These are phyloP conservation scores for Phlebopus sp. DNA, from an alignment of 1,284 basidiomycete genomes.

Conservation along the genomic window DNA sequence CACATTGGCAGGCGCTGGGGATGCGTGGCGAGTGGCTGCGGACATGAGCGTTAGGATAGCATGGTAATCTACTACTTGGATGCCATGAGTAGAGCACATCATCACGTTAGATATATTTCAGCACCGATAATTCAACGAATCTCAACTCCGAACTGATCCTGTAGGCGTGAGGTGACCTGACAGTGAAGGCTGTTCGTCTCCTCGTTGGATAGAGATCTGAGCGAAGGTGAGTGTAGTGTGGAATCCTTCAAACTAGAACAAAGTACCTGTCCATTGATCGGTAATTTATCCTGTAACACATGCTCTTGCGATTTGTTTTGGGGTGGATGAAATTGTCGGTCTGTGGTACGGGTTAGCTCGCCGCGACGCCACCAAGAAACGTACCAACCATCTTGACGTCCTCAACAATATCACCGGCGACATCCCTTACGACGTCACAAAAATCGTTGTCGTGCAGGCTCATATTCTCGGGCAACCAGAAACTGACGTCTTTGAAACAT, in stretches of 20 bases:
- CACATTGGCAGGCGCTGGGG: background rate
- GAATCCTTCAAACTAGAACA: background rate
- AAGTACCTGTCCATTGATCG: conserved; percentile 90
- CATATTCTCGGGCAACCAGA: conserved; percentile 69
- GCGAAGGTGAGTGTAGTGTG: conserved; percentile 2
- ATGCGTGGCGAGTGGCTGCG: background rate
- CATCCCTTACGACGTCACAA: conserved; percentile 91
- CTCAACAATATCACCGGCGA: conserved; percentile 90
- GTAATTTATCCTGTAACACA: conserved; percentile 93
- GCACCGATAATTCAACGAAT: conserved; percentile 55
- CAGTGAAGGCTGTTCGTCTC: conserved; percentile 82
- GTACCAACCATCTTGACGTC: conserved; percentile 77
- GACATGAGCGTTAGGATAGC: conserved; percentile 8
- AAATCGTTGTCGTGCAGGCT: conserved; percentile 93
- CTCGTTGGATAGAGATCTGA: conserved; percentile 84
- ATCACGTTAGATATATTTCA: conserved; percentile 35
- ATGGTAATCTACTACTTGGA: conserved; percentile 21
- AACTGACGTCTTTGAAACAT: conserved; percentile 88
- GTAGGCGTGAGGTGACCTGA: conserved; percentile 51
- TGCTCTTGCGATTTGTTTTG: conserved; percentile 76
- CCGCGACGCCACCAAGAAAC: background rate
- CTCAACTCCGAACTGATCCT: conserved; percentile 70
- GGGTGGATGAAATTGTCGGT: conserved; percentile 93
- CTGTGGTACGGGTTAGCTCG: conserved; percentile 40
- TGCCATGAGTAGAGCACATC: conserved; percentile 18